Conservation (phyloP, 345 rosid genomes). For the Draba incana region DNA sequence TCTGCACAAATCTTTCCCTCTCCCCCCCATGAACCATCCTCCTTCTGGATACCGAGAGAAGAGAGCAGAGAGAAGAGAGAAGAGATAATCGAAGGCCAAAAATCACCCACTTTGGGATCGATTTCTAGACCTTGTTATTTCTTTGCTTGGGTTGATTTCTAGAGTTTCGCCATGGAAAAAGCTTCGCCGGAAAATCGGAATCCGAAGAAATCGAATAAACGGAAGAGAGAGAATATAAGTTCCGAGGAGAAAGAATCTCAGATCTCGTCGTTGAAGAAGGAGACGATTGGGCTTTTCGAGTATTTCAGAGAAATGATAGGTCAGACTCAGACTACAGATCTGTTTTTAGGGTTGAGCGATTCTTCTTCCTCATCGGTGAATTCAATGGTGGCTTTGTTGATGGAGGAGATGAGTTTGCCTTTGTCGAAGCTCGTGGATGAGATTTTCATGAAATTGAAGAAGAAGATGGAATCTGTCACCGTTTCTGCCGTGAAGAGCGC, state of each 20-base stretch:
- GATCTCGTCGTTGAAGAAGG: constrained; percentile 49
- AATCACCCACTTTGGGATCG: too few species aligned
- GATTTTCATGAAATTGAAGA: constrained; percentile 49
- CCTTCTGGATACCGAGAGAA: too few species aligned
- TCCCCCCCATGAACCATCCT: too few species aligned
- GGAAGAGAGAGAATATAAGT: constrained; percentile 57
- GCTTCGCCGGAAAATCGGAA: constrained; percentile 21
- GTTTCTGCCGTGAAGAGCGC: constrained; percentile 62
- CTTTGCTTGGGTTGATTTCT: not conserved
- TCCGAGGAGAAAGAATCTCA: constrained; percentile 50
- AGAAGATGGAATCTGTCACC: constrained; percentile 40
- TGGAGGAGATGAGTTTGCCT: constrained; percentile 78
- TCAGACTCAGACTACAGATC: constrained; percentile 34
- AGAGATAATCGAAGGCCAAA: not conserved
- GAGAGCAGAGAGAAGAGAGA: not conserved
- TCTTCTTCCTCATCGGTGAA: constrained; percentile 50
- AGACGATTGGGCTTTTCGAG: constrained; percentile 56
- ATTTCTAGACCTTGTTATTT: not conserved
- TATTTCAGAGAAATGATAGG: constrained; percentile 54
- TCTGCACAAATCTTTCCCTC: not conserved
- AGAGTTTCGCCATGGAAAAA: constrained; percentile 37
- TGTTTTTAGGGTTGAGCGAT: constrained; percentile 39
- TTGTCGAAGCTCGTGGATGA: constrained; percentile 65
- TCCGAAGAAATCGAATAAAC: constrained; percentile 50
- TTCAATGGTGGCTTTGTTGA: constrained; percentile 56